Base-by-base conservation (phyloP, 441 rosid species). In the Euphorbia neoarborescens region DNA sequence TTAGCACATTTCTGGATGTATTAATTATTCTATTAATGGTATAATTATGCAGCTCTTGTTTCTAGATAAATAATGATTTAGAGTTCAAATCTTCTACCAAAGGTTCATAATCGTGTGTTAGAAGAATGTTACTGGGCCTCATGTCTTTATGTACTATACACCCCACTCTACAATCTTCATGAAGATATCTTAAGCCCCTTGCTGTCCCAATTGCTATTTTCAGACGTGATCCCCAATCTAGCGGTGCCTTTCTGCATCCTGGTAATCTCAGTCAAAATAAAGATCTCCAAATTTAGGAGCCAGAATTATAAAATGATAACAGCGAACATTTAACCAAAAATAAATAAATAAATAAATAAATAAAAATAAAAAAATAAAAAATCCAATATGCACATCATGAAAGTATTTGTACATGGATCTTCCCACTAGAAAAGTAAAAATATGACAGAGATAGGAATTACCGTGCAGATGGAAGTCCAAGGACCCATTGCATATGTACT, bases 131-230 rank as follows among this genome's bases (percentile, higher is more conserved):
- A 58, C 76, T 74, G 27, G 88, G 87, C 68, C 89, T 76, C 82
- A 89, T 70, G 73, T 85, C 90, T 74, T 89, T 82, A 71, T 87
- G 94, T 20, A 87, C 85, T 59, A 89, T 82, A 69, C 88, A 83
- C 64, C 94, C 94, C 59, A 85, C 90, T 83, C 94, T 87, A 68
- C 94, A 89, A 79, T 89, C 94, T 78, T 87, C 91, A 24, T 89
- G 94, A 75, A 89, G 91, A 74, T 89, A 87, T 37, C 94, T 72
- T 63, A 89, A 75, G 63, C 94, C 90, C 68, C 88, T 71, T 42
- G 94, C 94, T 61, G 87, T 73, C 56, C 94, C 94, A 69, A 82
- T 78, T 24, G 91, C 88, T 76, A 89, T 83, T 73, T 82, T 87
- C 73, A 85, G 65, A 60, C 91, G 76, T 46, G 85, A 84, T 48